These are phyloP conservation scores for Cytidiella melzeri DNA, from an alignment of 768 basidiomycete species.

Conservation along the genomic window DNA sequence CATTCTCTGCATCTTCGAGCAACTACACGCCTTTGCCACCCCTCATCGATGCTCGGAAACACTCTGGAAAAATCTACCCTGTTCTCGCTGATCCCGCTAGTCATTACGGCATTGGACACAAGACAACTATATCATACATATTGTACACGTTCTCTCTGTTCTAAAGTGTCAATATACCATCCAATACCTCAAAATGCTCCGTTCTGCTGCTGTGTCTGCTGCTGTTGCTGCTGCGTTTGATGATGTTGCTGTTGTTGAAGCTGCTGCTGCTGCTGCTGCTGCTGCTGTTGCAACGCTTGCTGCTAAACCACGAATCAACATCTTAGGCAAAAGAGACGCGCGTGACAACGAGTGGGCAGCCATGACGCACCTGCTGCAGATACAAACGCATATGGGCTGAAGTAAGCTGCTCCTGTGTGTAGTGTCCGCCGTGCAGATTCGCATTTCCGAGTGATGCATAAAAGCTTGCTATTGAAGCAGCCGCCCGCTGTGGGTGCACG, in stretches of 20 bases:
- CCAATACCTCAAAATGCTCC: background rate
- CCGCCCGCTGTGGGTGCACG: slow-evolving; percentile 7
- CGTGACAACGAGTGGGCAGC: background rate
- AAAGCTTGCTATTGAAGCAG: slow-evolving; percentile 12
- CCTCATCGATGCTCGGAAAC: background rate
- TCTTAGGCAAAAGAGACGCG: background rate
- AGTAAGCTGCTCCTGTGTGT: slow-evolving; percentile 17
- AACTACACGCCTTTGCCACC: background rate
- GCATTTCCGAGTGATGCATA: too few relatives aligned
- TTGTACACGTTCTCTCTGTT: too few relatives aligned
- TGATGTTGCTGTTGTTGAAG: slow-evolving; percentile 8
- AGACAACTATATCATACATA: background rate
- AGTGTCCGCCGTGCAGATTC: too few relatives aligned
- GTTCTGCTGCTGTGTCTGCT: slow-evolving; percentile 11
- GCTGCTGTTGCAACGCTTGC: slow-evolving; percentile 2
- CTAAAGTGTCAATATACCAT: too few relatives aligned
- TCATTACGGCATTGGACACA: background rate
- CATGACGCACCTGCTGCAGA: slow-evolving; percentile 16
- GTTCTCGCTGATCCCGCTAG: background rate
- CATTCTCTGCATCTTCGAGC: background rate
- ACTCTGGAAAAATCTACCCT: background rate
- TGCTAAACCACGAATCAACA: background rate
- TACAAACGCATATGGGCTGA: slow-evolving; percentile 12
- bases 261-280: slow-evolving; percentile 11
- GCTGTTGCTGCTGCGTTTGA: slow-evolving; percentile 9